phyloP scores from a whole-genome alignment of 2,329 filamentous ascomycete genomes.

The Aspergillus texensis region DNA sequence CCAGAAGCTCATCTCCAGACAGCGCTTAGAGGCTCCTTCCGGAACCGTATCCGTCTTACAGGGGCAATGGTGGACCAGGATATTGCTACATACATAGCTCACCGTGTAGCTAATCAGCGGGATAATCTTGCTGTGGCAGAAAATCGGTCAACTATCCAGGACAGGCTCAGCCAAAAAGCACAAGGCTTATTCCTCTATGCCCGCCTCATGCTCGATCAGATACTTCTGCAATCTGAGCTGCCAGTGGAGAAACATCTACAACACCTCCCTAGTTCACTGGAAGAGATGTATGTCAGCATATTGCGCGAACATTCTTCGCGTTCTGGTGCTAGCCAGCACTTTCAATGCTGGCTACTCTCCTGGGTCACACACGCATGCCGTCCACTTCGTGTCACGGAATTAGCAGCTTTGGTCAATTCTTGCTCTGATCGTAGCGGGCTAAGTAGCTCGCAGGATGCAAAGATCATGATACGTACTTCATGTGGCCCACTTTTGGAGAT shows the following conservation, averaged over 20 bases:
- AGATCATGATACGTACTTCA: conserved; percentile 38
- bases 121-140: background rate
- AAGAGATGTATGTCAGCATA: conserved; percentile 45
- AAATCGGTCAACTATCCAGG: background rate
- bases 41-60: background rate
- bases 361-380: conserved; percentile 47
- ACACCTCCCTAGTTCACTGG: conserved; percentile 40
- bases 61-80: background rate
- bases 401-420: conserved; percentile 32
- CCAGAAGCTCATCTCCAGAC: background rate
- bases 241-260: conserved; percentile 29
- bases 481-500: conserved; percentile 50
- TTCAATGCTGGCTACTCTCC: conserved; percentile 44
- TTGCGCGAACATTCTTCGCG: conserved; percentile 40
- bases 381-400: conserved; percentile 48
- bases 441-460: conserved; percentile 24
- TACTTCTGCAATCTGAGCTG: conserved; percentile 24
- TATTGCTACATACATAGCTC: background rate
- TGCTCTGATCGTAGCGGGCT: conserved; percentile 3
- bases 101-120: background rate
- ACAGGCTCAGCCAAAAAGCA: background rate
- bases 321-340: conserved; percentile 30
- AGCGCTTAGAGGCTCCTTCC: background rate
- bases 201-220: background rate
- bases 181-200: background rate